Conservation (phyloP, 768 basidiomycete species). For the Termitomyces sp. region DNA sequence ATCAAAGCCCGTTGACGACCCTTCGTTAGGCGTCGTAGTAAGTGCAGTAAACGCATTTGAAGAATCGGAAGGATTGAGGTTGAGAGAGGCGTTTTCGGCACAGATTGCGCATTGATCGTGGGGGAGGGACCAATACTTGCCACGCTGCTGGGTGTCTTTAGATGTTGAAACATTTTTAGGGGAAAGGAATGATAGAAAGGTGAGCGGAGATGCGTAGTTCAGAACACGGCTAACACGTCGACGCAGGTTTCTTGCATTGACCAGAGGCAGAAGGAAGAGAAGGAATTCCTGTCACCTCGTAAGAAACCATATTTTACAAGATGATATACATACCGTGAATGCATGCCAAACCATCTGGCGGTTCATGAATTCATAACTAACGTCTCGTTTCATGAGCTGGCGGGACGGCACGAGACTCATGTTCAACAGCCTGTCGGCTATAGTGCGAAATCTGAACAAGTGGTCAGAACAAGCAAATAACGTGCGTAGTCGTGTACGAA, state of each 20-base stretch:
- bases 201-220: slow-evolving; percentile 22
- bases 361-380: slow-evolving; percentile 99
- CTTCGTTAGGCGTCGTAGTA: slow-evolving; percentile 12
- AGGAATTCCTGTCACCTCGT: slow-evolving; percentile 74
- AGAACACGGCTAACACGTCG: slow-evolving; percentile 42
- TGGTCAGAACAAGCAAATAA: neutral
- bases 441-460: slow-evolving; percentile 68
- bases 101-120: slow-evolving; percentile 87
- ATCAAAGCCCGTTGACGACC: slow-evolving; percentile 20
- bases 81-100: slow-evolving; percentile 64
- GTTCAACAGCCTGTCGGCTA: slow-evolving; percentile 70
- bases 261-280: slow-evolving; percentile 82
- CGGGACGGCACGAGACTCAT: slow-evolving; percentile 73
- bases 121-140: slow-evolving; percentile 67
- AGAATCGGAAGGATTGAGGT: slow-evolving; percentile 49
- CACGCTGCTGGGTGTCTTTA: slow-evolving; percentile 25
- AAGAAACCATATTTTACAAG: slow-evolving; percentile 6
- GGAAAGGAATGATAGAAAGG: slow-evolving; percentile 25
- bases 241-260: slow-evolving; percentile 63
- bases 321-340: slow-evolving; percentile 70
- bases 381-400: slow-evolving; percentile 65
- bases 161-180: slow-evolving; percentile 9
- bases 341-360: slow-evolving; percentile 99
- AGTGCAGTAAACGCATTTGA: slow-evolving; percentile 41
- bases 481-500: slow-evolving; percentile 17